Evolutionary conservation across 495 filamentous ascomycete species (phyloP).

Genomic region (Penicillium steckii): DNA sequence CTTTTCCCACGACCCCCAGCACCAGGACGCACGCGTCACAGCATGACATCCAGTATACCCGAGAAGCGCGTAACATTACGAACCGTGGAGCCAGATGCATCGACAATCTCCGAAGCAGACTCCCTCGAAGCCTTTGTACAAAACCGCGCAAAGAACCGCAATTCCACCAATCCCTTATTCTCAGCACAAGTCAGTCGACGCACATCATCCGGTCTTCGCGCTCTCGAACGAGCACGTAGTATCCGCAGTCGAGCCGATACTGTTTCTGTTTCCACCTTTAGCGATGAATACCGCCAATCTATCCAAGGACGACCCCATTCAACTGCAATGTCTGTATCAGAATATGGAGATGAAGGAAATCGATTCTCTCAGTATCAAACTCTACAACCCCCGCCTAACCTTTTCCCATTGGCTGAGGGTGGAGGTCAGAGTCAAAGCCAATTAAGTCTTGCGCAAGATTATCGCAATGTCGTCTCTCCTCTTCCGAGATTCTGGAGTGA

Average conservation of each 20-base stretch:
- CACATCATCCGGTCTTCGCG: conserved; percentile 35
- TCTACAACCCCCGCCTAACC: conserved; percentile 18
- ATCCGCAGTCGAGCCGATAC: conserved; percentile 41
- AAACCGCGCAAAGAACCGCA: conserved; percentile 42
- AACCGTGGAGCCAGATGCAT: conserved; percentile 34
- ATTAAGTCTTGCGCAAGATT: conserved; percentile 41
- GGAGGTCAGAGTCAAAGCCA: conserved; percentile 32
- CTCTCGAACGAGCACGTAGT: conserved; percentile 37
- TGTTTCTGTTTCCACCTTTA: conserved; percentile 33
- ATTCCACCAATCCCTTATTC: conserved; percentile 45
- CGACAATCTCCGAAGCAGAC: conserved; percentile 40
- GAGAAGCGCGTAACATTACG: conserved; percentile 37
- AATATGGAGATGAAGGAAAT: conserved; percentile 40
- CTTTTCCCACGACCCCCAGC: conserved; percentile 41
- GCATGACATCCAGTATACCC: conserved; percentile 27
- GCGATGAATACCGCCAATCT: conserved; percentile 36
- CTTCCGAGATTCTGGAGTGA: conserved; percentile 46
- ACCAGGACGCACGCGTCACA: conserved; percentile 26
- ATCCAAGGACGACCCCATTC: conserved; percentile 39
- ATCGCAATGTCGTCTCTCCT: conserved; percentile 42
- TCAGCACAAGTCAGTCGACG: conserved; percentile 38
- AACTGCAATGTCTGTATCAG: conserved; percentile 36
- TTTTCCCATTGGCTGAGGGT: conserved; percentile 27
- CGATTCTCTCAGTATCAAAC: conserved; percentile 28
- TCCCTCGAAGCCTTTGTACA: conserved; percentile 48